Percentiles rank a stretch among this genome's conserved stretches.
phyloP scores from a whole-genome alignment of 805 yeast genomes.

The Spathaspora girioi region DNA sequence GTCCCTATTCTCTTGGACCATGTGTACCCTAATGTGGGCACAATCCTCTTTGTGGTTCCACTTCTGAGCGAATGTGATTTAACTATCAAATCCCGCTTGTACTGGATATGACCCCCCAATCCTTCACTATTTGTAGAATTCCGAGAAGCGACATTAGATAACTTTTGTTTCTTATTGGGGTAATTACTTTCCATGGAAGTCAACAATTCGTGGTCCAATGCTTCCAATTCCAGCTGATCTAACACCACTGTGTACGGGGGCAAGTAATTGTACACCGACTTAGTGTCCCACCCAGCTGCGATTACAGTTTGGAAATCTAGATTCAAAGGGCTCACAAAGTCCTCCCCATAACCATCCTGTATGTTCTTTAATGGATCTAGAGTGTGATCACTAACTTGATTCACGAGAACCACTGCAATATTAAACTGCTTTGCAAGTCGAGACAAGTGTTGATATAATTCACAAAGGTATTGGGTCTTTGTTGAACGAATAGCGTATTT shows the following conservation, averaged over 20 bases:
- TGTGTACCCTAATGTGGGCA: conserved; percentile 31
- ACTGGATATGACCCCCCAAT: conserved; percentile 6
- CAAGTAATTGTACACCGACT: conserved; percentile 18
- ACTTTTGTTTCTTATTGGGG: conserved; percentile 2
- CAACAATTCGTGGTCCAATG: conserved; percentile 5
- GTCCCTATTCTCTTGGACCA: conserved; percentile 26
- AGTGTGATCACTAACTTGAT: conserved; percentile 74
- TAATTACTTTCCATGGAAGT: conserved; percentile 2
- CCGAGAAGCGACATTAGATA: background rate
- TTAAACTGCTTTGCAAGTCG: conserved; percentile 43
- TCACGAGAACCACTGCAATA: conserved; percentile 66
- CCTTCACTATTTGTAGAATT: conserved; percentile 4
- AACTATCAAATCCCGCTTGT: conserved; percentile 7
- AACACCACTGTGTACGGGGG: background rate
- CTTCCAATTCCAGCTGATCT: conserved; percentile 6
- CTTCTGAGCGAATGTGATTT: conserved; percentile 9
- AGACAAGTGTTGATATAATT: conserved; percentile 46
- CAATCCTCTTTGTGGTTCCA: conserved; percentile 14
- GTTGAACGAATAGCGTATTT: conserved; percentile 29
- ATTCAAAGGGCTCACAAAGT: conserved; percentile 28
- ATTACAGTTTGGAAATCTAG: conserved; percentile 69
- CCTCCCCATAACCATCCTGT: conserved; percentile 13
- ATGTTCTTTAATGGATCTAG: background rate
- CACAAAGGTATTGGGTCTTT: conserved; percentile 40
- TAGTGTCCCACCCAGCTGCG: conserved; percentile 70